Evolutionary conservation across 2,329 filamentous ascomycete genomes (phyloP), one percentile per base, ranked within the genome.

Genomic region (Fusarium temperatum): DNA sequence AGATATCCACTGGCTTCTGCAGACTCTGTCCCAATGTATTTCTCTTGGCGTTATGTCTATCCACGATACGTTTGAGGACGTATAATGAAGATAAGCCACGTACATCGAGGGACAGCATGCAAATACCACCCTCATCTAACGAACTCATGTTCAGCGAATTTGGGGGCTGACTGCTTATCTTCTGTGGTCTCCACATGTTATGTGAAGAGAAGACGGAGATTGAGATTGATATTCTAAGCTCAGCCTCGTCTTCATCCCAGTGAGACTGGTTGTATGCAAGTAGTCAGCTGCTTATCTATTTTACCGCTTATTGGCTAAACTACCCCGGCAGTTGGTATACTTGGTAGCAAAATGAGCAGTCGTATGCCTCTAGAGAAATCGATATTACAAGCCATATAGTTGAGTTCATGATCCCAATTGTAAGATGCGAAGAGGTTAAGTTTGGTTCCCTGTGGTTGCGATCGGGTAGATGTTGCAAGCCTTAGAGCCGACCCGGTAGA

Each of bases 31-130:
- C 44, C 1, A n/a, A 3, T 8, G 1, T 28, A 3, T 32, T 8
- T 3, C 35, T 22, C 6, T n/a, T 3, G 13, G 17, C 8, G 8
- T 55, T 62, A 22, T 15, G 20, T 20, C 36, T 13, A 15, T 48
- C 26, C 54, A 68, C 39, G 20, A 64, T 58, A 2, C 18, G 32
- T 24, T 53, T 47, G 2, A 61, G n/a, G 24, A 66, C 28, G 22
- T 45, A 61, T 8, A 66, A 24, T 7, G 66, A 54, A 10, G 56
- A 66, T 18, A 66, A 18, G 8, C 62, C 62, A 1, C 50, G 54
- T 8, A 69, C 47, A n/a, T 70, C 57, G 14, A 66, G 47, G 11
- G 51, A 69, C 4, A 66, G 39, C 12, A 62, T 47, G 20, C 62
- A 62, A 41, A 57, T 28, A 3, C 47, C 58, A 10, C 22, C 28